Base-by-base conservation (phyloP, 108 stramenopile genomes). In the Schizochytrium sp. region DNA sequence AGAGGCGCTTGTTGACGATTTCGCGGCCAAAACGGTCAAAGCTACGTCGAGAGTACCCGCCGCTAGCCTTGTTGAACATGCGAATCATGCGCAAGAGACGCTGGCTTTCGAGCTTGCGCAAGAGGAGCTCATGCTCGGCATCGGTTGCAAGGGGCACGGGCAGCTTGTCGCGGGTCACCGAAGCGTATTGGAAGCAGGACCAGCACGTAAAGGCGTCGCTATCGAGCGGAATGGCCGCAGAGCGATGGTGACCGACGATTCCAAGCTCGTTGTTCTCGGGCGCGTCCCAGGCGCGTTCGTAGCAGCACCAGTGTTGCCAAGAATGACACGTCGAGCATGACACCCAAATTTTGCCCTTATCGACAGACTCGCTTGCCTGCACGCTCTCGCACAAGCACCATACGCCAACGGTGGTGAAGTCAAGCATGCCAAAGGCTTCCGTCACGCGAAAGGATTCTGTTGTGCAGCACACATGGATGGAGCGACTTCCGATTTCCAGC, bases 261-360 rank as follows among this genome's bases (percentile, higher is more conserved):
- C 76, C 48, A 45, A 83, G 76, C 51, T 83, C 76, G 51, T 6
- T 21, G n/a, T 47, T 53, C 45, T 53, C 45, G 25, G n/a, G 45
- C 51, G 44, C 51, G 41, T 69, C 41, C 18, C 63, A 14, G 41
- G 63, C 21, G 28, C 45, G 45, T 5, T 83, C 76, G 51, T 83
- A 83, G 28, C 76, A 83, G 48, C 51, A 53, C 48, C 45, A 83
- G 76, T 83, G 76, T 12, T 83, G 76, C 76, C 76, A 83, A 83
- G 76, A 83, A 53, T 83, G 76, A 45, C 76, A 83, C 45, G 51
- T 47, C 51, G 76, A 83, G 28, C 76, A 83, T 6, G 76, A 47
- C 6, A 83, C 51, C 76, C 76, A 83, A 12, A 53, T 18, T 53
- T 47, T 53, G 51, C 48, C 76, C 25, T 47, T 53, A 34, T 83